A percentile compares a stretch with the other conserved stretches of the same genome.
These are phyloP conservation scores for Tylopilus plumbeoviolaceoides DNA, from an alignment of 768 basidiomycete genomes.

Conservation along the genomic window DNA sequence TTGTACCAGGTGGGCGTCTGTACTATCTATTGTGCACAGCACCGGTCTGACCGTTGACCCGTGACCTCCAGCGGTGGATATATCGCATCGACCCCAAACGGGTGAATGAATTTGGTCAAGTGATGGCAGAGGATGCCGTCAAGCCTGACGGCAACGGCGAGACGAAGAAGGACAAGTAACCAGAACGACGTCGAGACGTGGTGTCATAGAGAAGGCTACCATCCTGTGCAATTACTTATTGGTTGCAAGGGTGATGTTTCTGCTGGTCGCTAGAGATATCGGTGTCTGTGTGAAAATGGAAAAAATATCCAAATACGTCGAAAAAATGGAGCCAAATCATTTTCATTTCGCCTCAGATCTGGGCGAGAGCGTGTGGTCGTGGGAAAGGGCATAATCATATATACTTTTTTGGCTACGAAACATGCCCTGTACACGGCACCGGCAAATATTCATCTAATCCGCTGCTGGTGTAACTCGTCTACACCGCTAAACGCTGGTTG, in stretches of 20 bases:
- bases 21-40: slow-evolving; percentile 6
- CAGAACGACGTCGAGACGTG: not conserved
- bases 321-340: not conserved
- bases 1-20: slow-evolving; percentile 73
- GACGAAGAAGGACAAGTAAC: slow-evolving; percentile 55
- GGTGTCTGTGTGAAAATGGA: slow-evolving; percentile 1
- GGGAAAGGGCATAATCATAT: slow-evolving; percentile 16
- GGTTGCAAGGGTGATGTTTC: not conserved
- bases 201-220: slow-evolving; percentile 1
- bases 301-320: not conserved
- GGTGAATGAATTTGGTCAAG: slow-evolving; percentile 95
- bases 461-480: slow-evolving; percentile 16
- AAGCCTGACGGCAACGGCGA: slow-evolving; percentile 40
- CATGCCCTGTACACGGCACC: slow-evolving; percentile 27
- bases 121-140: slow-evolving; percentile 49
- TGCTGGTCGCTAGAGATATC: not conserved
- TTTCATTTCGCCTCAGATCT: not conserved
- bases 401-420: slow-evolving; percentile 24
- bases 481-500: slow-evolving; percentile 25
- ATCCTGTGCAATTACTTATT: not conserved
- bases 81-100: slow-evolving; percentile 94
- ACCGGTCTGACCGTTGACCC: slow-evolving; percentile 12
- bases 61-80: slow-evolving; percentile 76
- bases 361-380: slow-evolving; percentile 16
- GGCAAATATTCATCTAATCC: slow-evolving; percentile 33